Conservation (phyloP, 2,329 filamentous ascomycete species). For the Neofusicoccum ribis region DNA sequence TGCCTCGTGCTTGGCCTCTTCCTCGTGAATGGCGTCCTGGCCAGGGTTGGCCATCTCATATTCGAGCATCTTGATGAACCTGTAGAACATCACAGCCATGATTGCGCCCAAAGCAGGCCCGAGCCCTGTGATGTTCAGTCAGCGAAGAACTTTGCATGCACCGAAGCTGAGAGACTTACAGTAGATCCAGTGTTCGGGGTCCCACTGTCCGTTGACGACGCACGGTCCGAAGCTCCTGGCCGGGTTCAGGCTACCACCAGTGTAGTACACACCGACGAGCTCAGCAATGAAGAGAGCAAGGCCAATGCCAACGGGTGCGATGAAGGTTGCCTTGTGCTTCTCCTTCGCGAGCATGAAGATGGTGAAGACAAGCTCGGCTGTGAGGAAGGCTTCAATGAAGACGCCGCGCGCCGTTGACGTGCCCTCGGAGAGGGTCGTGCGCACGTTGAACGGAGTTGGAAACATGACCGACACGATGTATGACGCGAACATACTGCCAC, state of each 20-base stretch:
- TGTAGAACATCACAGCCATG: slow-evolving; percentile 50
- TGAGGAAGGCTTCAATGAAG: slow-evolving; percentile 44
- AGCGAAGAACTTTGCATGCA: neutral
- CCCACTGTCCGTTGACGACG: slow-evolving; percentile 39
- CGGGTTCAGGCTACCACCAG: slow-evolving; percentile 46
- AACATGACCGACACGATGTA: slow-evolving; percentile 38
- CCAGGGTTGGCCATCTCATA: slow-evolving; percentile 54
- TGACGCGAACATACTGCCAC: slow-evolving; percentile 38
- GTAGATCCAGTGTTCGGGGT: slow-evolving; percentile 46
- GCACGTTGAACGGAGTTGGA: slow-evolving; percentile 35
- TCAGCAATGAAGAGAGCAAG: slow-evolving; percentile 66
- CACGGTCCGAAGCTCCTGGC: slow-evolving; percentile 44
- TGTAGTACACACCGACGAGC: slow-evolving; percentile 50
- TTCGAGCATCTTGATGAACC: slow-evolving; percentile 50
- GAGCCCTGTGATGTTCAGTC: slow-evolving; percentile 31
- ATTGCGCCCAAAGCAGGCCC: slow-evolving; percentile 49
- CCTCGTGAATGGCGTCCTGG: slow-evolving; percentile 48
- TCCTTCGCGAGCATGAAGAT: slow-evolving; percentile 66
- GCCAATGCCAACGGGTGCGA: slow-evolving; percentile 72
- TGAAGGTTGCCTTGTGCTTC: slow-evolving; percentile 70
- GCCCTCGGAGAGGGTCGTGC: slow-evolving; percentile 35
- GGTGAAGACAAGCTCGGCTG: slow-evolving; percentile 41
- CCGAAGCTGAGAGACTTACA: slow-evolving; percentile 25
- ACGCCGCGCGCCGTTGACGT: slow-evolving; percentile 35
- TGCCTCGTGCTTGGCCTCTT: slow-evolving; percentile 25